phyloP scores from a whole-genome alignment of 371 early-diverging fungal genomes.

The Fennellomyces sp. region DNA sequence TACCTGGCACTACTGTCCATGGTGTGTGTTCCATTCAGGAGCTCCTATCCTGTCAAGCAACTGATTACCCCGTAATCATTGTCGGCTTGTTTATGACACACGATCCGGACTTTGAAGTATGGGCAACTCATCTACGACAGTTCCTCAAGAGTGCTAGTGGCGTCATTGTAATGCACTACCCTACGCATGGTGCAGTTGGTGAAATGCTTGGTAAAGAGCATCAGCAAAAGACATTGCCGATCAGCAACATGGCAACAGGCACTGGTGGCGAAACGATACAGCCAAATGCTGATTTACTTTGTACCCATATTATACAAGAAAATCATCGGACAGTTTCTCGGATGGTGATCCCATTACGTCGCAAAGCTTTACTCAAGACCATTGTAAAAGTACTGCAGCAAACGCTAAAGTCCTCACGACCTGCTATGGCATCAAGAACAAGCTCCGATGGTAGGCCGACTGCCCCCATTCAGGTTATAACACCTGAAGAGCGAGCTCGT shows the following conservation, averaged over 20 bases:
- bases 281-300: constrained; percentile 17
- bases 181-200: constrained; percentile 27
- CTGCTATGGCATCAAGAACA: not conserved
- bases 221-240: not conserved
- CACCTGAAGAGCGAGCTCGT: constrained; percentile 28
- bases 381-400: constrained; percentile 31
- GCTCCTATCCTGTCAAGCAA: constrained; percentile 5
- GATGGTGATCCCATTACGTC: constrained; percentile 58
- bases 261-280: too few species aligned
- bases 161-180: constrained; percentile 43
- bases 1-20: constrained; percentile 29
- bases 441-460: constrained; percentile 4
- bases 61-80: constrained; percentile 35
- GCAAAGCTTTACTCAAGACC: constrained; percentile 44
- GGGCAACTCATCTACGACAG: constrained; percentile 24
- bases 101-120: constrained; percentile 12
- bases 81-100: constrained; percentile 28
- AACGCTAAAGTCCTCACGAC: not conserved
- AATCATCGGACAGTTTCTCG: constrained; percentile 38
- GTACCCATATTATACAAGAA: constrained; percentile 14
- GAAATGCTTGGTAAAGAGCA: constrained; percentile 7
- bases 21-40: constrained; percentile 26
- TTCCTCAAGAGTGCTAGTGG: constrained; percentile 15
- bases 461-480: constrained; percentile 13
- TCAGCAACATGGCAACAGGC: not conserved